These are phyloP conservation scores for Suillus variegatus DNA, from an alignment of 768 basidiomycete species.

Conservation along the genomic window DNA sequence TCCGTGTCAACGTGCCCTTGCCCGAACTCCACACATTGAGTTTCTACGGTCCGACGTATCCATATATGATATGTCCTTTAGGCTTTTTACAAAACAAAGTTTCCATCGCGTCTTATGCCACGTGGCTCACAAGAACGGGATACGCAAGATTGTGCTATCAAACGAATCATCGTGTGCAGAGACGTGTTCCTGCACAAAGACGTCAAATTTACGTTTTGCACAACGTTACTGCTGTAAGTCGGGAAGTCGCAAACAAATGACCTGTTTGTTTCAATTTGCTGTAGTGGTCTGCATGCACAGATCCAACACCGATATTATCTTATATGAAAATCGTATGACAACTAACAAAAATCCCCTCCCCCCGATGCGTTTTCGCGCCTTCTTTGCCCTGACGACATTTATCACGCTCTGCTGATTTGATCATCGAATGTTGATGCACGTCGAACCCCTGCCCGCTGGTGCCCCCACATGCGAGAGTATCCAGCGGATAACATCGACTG, in stretches of 20 bases:
- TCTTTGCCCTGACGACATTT: neutral
- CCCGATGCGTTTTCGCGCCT: neutral
- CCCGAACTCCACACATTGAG: neutral
- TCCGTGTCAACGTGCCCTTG: neutral
- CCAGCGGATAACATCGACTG: neutral
- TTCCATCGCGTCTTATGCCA: neutral
- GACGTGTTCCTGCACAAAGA: neutral
- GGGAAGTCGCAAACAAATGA: neutral
- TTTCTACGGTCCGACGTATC: slow-evolving; percentile 1
- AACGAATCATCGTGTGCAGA: neutral
- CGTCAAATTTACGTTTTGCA: neutral
- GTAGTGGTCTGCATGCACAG: neutral
- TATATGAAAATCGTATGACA: neutral
- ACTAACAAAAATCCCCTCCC: neutral
- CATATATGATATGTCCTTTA: neutral
- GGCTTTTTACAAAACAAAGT: neutral
- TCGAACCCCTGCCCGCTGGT: neutral
- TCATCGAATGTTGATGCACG: neutral
- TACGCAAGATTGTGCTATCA: neutral
- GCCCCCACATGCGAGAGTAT: neutral
- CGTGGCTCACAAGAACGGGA: neutral
- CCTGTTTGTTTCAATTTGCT: neutral
- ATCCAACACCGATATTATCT: neutral
- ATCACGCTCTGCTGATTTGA: neutral
- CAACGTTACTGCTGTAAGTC: neutral